Evolutionary conservation across 106 monocot species (phyloP), one percentile per base, ranked within the genome.

Genomic region (Gastrodia elata): DNA sequence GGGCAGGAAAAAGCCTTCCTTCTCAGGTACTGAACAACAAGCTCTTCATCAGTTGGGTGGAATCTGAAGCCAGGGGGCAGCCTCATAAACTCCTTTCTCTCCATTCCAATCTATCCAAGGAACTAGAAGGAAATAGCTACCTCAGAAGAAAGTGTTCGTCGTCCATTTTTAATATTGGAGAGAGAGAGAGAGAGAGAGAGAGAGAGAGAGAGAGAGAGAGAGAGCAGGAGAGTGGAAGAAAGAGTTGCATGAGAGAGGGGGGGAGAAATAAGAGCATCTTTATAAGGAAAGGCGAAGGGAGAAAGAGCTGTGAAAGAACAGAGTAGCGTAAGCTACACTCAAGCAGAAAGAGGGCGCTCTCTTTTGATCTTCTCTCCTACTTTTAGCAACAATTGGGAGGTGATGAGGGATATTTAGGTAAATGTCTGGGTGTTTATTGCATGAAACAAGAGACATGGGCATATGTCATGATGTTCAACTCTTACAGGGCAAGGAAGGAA

Each of bases 1-100:
- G 79, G 79, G 26, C 35, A 79, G 16, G 79, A 73, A 8, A 79
- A 42, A 52, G 35, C 79, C 39, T 79, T 79, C 27, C 79, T 65
- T 33, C 46, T 73, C 8, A 79, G 67, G 65, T 79, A 79, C 35
- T 79, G 79, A 28, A 79, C 71, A 10, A 79, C 79, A 16, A 79
- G 79, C 79, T 79, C 79, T 33, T 79, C 79, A 13, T 79, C 79
- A 25, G 79, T 79, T 0, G 79, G 79, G 1, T 73, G 64, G 65
- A 79, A 79, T 25, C 79, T 71, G 52, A 79, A 79, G 15, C 79
- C 79, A 46, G 79, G 79, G 28, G 79, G 78, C 8, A 78, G 69
- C 18, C 69, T 69, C 40, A 69, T 69, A 40, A 69, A 69, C 69
- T 69, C 69, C n/a, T 69, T 69, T 39, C 38, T 69, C 69, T 69